Percentiles rank a stretch among this genome's conserved stretches.
Conservation (phyloP, 1,284 basidiomycete genomes). For the Trametes pubescens region DNA sequence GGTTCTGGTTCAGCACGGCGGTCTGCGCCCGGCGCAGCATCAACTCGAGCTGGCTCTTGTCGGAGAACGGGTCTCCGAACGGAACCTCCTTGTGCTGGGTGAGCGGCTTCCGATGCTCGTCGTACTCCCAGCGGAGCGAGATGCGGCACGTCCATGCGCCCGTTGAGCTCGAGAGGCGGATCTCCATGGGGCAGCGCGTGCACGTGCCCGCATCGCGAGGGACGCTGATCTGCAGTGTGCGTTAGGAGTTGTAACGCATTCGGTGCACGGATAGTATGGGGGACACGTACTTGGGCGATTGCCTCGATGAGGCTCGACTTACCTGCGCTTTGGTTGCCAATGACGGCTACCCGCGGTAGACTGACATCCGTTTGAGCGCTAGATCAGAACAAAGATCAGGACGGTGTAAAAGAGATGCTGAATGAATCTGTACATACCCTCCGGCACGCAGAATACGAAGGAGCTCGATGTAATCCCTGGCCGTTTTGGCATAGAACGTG, state of each 20-base stretch:
- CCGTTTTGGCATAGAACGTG: slow-evolving; percentile 16
- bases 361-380: slow-evolving; percentile 40
- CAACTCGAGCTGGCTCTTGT: slow-evolving; percentile 42
- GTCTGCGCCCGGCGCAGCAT: slow-evolving; percentile 54
- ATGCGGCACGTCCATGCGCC: slow-evolving; percentile 46
- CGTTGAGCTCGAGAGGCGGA: slow-evolving; percentile 33
- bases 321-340: slow-evolving; percentile 52
- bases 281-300: slow-evolving; percentile 58
- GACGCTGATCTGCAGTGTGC: slow-evolving; percentile 33
- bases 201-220: slow-evolving; percentile 37
- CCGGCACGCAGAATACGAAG: slow-evolving; percentile 18
- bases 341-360: slow-evolving; percentile 41
- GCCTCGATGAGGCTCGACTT: slow-evolving; percentile 55
- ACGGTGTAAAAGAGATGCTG: background rate
- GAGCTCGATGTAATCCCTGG: slow-evolving; percentile 18
- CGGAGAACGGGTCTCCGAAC: slow-evolving; percentile 45
- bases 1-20: slow-evolving; percentile 50
- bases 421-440: slow-evolving; percentile 13
- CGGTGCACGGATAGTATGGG: background rate
- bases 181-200: slow-evolving; percentile 43
- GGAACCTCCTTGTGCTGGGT: slow-evolving; percentile 42
- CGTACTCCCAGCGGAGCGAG: slow-evolving; percentile 43
- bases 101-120: slow-evolving; percentile 28
- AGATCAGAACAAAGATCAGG: background rate
- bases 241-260: background rate